Conservation (phyloP, 73 alveolate genomes). For the Paramecium biaurelia region DNA sequence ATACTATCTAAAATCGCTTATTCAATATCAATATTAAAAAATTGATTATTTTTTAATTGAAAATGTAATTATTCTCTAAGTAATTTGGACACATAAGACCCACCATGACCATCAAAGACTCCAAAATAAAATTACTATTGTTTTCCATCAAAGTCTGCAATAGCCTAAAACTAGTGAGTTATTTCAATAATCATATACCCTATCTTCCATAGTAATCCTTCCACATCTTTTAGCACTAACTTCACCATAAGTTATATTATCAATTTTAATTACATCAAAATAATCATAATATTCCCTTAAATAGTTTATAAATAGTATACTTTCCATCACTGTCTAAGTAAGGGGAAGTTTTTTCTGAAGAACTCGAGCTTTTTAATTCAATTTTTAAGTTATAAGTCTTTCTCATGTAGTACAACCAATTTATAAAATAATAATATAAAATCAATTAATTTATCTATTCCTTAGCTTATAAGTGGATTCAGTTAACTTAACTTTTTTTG, state of each 20-base stretch:
- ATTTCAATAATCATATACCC: background rate
- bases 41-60: background rate
- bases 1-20: background rate
- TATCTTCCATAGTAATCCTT: constrained; percentile 55
- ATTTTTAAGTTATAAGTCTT: background rate
- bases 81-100: background rate
- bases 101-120: constrained; percentile 52
- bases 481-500: background rate
- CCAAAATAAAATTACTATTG: background rate
- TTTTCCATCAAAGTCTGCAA: background rate
- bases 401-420: background rate
- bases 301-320: background rate
- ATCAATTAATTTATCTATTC: background rate
- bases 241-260: background rate
- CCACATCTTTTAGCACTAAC: constrained; percentile 34
- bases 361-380: background rate
- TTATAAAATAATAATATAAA: background rate
- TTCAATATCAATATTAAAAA: background rate
- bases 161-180: background rate
- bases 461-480: background rate
- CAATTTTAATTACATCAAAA: background rate
- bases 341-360: background rate
- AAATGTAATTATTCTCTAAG: background rate
- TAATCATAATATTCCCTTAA: background rate
- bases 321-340: background rate